phyloP scores from a whole-genome alignment of 75 land plant genomes.

The Chamaecyparis obtusa region DNA sequence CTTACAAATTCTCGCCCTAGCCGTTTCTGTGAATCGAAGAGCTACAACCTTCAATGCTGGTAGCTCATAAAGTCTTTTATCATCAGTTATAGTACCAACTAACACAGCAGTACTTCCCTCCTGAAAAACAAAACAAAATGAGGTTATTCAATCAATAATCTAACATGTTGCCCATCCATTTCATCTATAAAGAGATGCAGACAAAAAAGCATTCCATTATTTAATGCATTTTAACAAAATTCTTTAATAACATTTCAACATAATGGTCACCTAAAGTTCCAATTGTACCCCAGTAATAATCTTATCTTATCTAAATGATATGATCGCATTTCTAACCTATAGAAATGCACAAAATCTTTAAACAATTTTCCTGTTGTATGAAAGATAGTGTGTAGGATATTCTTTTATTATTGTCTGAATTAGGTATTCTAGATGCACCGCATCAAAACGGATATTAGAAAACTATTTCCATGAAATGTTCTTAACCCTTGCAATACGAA shows the following conservation, averaged over 20 bases:
- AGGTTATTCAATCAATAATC: neutral
- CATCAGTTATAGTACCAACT: conserved; percentile 80
- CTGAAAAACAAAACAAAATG: conserved; percentile 19
- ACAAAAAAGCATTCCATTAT: neutral
- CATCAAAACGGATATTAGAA: no score
- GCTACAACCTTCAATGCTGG: conserved; percentile 67
- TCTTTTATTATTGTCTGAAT: no score
- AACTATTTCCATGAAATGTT: no score
- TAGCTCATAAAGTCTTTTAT: conserved; percentile 54
- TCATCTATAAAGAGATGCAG: neutral
- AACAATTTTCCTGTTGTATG: no score
- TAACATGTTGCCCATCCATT: neutral
- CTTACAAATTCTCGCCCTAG: conserved; percentile 57
- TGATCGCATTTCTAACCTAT: no score
- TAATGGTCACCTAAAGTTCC: neutral
- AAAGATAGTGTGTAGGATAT: no score
- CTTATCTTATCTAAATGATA: no score
- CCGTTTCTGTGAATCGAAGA: conserved; percentile 70
- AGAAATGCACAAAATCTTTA: no score
- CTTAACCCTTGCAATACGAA: no score
- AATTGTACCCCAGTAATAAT: no score
- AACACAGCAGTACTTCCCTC: conserved; percentile 71
- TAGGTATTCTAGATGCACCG: no score
- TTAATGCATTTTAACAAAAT: neutral
- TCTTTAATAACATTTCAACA: neutral